Evolutionary conservation across 192 early-diverging fungal genomes (phyloP).

Genomic region (Backusella psychrophila): DNA sequence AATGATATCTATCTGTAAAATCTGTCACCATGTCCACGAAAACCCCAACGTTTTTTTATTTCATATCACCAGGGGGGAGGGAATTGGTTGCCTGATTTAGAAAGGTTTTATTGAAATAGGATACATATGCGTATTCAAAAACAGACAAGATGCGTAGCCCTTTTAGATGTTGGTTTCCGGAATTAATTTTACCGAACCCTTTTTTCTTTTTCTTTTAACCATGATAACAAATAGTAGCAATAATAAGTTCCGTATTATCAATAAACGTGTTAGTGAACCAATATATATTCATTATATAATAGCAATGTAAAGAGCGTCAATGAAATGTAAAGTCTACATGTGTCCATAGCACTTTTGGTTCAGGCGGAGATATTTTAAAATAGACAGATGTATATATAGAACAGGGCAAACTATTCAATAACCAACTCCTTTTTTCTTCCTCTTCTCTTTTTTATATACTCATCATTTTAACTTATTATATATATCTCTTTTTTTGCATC

Average conservation of each 20-base stretch:
- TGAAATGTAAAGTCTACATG: background rate
- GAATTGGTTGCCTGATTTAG: background rate
- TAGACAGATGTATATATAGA: background rate
- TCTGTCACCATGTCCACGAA: background rate
- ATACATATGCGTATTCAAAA: background rate
- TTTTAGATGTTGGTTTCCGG: background rate
- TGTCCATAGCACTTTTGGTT: background rate
- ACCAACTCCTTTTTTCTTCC: background rate
- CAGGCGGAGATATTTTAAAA: conserved; percentile 4
- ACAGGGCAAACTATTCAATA: background rate
- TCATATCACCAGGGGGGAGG: background rate
- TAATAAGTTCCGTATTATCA: no score
- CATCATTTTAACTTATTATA: no score
- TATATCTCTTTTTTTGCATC: background rate
- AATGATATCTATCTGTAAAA: background rate
- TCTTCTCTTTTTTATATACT: background rate
- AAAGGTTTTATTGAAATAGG: background rate
- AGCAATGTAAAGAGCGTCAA: background rate
- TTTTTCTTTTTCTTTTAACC: background rate
- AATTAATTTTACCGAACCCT: background rate
- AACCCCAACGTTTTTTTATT: background rate
- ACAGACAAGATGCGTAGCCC: background rate
- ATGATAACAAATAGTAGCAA: no score
- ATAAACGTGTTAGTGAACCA: background rate
- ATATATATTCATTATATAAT: background rate